These are phyloP conservation scores for Porpolomopsis calyptriformis DNA, from an alignment of 768 basidiomycete species.

Conservation along the genomic window DNA sequence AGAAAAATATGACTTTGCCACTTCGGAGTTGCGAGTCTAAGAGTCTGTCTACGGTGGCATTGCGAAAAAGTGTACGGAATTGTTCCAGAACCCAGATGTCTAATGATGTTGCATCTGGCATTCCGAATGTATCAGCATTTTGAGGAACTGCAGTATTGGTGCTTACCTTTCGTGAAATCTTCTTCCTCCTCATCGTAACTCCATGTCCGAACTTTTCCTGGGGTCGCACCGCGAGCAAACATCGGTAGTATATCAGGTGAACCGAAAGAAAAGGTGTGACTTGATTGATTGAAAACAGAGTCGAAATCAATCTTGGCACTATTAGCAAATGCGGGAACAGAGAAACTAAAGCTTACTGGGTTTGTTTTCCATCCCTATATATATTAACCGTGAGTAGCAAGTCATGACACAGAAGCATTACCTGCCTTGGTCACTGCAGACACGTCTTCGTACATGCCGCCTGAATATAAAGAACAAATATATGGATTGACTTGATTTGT, in stretches of 20 bases:
- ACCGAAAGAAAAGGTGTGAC: constrained; percentile 70
- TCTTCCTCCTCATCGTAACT: constrained; percentile 68
- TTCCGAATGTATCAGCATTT: background rate
- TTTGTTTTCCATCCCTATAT: constrained; percentile 77
- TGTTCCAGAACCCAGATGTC: constrained; percentile 75
- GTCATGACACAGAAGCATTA: constrained; percentile 4
- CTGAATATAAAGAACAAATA: constrained; percentile 28
- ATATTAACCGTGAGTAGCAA: constrained; percentile 6
- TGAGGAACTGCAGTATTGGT: background rate
- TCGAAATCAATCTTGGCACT: constrained; percentile 59
- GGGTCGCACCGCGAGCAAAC: constrained; percentile 66
- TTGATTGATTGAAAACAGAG: constrained; percentile 78
- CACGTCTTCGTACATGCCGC: constrained; percentile 87
- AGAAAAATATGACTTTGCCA: constrained; percentile 64
- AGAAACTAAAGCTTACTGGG: constrained; percentile 37
- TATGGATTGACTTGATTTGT: background rate
- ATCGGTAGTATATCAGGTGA: constrained; percentile 85
- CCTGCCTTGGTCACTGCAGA: constrained; percentile 76
- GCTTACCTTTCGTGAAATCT: constrained; percentile 73
- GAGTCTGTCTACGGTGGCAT: constrained; percentile 43
- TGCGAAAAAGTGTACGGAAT: constrained; percentile 48
- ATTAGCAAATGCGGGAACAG: constrained; percentile 11
- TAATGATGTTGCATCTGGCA: constrained; percentile 59
- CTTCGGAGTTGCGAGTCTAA: constrained; percentile 43
- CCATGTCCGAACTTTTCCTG: constrained; percentile 65